A percentile compares a stretch with the other conserved stretches of the same genome.
Conservation (phyloP, 441 rosid species). For the Gossypium lobatum region DNA sequence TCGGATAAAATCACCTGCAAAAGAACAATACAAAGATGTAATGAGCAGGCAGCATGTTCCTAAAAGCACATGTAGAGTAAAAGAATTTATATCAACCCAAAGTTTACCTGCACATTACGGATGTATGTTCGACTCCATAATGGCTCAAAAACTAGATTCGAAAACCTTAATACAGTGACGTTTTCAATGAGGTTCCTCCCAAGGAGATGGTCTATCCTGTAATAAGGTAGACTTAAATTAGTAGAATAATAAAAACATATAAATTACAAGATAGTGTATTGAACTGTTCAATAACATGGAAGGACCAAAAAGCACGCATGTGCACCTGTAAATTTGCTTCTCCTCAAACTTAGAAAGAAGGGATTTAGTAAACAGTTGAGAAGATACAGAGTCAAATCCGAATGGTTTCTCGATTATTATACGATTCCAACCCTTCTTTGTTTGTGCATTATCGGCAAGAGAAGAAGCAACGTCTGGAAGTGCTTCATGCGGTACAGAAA, state of each 20-base stretch:
- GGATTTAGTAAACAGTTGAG: conserved; percentile 45
- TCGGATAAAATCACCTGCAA: conserved; percentile 68
- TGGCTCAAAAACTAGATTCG: conserved; percentile 80
- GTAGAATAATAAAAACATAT: conserved; percentile 9
- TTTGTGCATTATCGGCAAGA: conserved; percentile 54
- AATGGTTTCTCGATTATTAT: conserved; percentile 79
- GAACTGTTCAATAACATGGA: neutral
- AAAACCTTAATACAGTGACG: conserved; percentile 71
- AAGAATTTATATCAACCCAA: neutral
- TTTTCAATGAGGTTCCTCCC: conserved; percentile 82
- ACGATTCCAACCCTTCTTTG: conserved; percentile 70
- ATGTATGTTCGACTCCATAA: conserved; percentile 73
- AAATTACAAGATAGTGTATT: neutral
- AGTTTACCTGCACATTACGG: conserved; percentile 56
- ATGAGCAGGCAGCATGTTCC: neutral
- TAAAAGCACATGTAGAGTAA: neutral
- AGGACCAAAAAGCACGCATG: neutral
- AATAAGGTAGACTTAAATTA: conserved; percentile 8
- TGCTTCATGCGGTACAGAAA: conserved; percentile 86
- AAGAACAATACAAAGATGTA: conserved; percentile 11
- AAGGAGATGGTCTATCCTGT: conserved; percentile 77
- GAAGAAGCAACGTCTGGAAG: conserved; percentile 61
- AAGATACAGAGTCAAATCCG: conserved; percentile 55
- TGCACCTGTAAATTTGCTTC: conserved; percentile 70
- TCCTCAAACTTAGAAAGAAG: conserved; percentile 65